These are phyloP conservation scores for Ceratocystis colombiana DNA, from an alignment of 2,329 filamentous ascomycete genomes.

Conservation along the genomic window DNA sequence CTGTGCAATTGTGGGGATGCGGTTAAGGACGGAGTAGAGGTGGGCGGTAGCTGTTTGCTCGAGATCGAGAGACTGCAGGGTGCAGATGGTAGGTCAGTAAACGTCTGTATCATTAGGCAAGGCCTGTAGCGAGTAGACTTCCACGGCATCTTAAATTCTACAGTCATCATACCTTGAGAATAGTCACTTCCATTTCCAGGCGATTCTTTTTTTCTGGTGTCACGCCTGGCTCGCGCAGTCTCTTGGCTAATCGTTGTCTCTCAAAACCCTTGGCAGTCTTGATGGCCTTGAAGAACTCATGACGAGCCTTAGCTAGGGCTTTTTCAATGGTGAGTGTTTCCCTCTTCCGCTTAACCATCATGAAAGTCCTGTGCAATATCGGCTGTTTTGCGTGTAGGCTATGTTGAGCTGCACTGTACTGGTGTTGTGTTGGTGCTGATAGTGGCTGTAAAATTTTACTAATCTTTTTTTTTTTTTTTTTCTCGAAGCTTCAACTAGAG, in stretches of 20 bases:
- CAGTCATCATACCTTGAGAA: conserved; percentile 40
- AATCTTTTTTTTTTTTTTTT: conserved; percentile 22
- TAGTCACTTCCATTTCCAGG: conserved; percentile 50
- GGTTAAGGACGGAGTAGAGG: conserved; percentile 45
- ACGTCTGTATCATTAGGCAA: background rate
- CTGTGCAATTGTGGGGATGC: conserved; percentile 44
- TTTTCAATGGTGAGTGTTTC: conserved; percentile 39
- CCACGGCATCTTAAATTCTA: no score
- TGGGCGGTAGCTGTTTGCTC: conserved; percentile 48
- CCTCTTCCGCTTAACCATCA: conserved; percentile 52
- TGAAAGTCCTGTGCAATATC: conserved; percentile 15
- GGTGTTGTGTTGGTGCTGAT: background rate
- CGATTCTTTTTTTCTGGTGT: conserved; percentile 44
- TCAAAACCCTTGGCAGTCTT: conserved; percentile 68
- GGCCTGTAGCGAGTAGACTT: background rate
- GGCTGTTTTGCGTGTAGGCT: background rate
- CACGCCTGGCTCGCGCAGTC: conserved; percentile 40
- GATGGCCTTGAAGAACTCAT: conserved; percentile 55
- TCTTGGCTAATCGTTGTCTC: conserved; percentile 62
- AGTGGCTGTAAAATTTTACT: background rate
- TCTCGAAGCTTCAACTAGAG: conserved; percentile 17
- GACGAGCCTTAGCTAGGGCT: conserved; percentile 46
- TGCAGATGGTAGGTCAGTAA: conserved; percentile 22
- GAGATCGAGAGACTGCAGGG: conserved; percentile 44
- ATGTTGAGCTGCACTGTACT: background rate